Evolutionary conservation across 2,329 filamentous ascomycete genomes (phyloP).

Genomic region (Curvularia verruculosa): DNA sequence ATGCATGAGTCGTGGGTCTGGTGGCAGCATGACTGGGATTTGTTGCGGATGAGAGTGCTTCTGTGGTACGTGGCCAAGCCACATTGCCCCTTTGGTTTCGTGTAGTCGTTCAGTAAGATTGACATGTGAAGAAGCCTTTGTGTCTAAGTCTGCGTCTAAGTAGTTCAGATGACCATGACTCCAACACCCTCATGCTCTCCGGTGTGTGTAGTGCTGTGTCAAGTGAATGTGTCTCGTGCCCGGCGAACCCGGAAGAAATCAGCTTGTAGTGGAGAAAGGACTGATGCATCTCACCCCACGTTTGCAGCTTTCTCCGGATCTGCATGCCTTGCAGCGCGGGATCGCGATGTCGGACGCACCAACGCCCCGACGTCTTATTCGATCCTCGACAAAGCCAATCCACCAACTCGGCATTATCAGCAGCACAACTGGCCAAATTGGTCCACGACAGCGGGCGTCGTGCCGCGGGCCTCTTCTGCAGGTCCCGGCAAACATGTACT

Average conservation of each 20-base stretch:
- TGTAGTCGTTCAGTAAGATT: background rate
- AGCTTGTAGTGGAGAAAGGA: conserved; percentile 5
- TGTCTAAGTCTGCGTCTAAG: background rate
- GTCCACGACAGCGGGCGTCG: conserved; percentile 10
- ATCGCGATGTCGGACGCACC: conserved; percentile 6
- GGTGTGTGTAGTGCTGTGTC: conserved; percentile 5
- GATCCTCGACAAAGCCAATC: background rate
- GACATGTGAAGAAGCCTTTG: conserved; percentile 16
- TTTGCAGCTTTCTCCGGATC: conserved; percentile 15
- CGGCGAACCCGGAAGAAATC: conserved; percentile 10
- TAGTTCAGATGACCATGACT: conserved; percentile 5
- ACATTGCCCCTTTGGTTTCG: background rate
- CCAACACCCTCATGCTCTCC: conserved; percentile 9
- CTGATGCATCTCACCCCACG: conserved; percentile 17
- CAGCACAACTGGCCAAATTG: background rate
- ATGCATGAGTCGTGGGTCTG: background rate
- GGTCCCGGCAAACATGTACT: conserved; percentile 11
- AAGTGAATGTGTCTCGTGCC: conserved; percentile 28
- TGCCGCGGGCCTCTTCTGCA: conserved; percentile 16
- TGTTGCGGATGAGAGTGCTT: background rate
- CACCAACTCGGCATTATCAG: background rate
- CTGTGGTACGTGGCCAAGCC: background rate
- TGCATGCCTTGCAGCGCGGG: conserved; percentile 6
- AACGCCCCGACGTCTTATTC: background rate
- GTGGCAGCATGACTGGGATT: background rate